Evolutionary conservation across 352 stramenopile species (phyloP).

Genomic region (Pythium aquatile): DNA sequence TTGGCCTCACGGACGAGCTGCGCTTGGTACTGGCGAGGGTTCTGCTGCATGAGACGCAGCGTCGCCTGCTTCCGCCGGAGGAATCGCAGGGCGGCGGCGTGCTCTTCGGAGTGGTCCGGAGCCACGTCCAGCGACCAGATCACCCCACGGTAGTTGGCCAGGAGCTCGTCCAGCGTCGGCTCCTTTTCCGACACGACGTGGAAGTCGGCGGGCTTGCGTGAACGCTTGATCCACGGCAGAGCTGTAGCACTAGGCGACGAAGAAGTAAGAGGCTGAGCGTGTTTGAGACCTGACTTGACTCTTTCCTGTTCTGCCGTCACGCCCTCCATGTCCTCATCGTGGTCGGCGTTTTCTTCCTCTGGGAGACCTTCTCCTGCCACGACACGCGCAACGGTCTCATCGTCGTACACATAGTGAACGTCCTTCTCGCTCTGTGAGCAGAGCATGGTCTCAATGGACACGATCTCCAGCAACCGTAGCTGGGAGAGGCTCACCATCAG

Average conservation of each 20-base stretch:
- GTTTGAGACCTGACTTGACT: background rate
- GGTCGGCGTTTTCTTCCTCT: slow-evolving; percentile 1
- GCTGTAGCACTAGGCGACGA: background rate
- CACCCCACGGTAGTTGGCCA: slow-evolving; percentile 24
- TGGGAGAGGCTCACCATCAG: slow-evolving; percentile 28
- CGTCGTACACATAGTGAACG: slow-evolving; percentile 26
- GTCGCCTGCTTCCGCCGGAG: slow-evolving; percentile 20
- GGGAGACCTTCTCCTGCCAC: slow-evolving; percentile 10
- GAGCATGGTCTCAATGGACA: slow-evolving; percentile 22
- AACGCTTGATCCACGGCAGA: background rate
- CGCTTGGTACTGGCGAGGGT: background rate
- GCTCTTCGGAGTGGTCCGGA: slow-evolving; percentile 10
- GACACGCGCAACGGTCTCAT: slow-evolving; percentile 20
- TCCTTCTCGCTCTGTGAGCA: slow-evolving; percentile 10
- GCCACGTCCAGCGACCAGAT: slow-evolving; percentile 23
- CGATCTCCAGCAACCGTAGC: slow-evolving; percentile 20
- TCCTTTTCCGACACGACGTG: slow-evolving; percentile 1
- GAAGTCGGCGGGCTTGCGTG: background rate
- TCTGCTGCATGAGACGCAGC: slow-evolving; percentile 14
- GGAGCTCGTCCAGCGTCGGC: slow-evolving; percentile 9
- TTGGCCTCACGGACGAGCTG: background rate
- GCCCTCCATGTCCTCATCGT: background rate
- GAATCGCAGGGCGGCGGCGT: slow-evolving; percentile 14
- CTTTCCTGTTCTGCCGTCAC: background rate
- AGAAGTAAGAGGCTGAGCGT: background rate